phyloP scores from a whole-genome alignment of 768 basidiomycete genomes.

The Lepiota venenata region DNA sequence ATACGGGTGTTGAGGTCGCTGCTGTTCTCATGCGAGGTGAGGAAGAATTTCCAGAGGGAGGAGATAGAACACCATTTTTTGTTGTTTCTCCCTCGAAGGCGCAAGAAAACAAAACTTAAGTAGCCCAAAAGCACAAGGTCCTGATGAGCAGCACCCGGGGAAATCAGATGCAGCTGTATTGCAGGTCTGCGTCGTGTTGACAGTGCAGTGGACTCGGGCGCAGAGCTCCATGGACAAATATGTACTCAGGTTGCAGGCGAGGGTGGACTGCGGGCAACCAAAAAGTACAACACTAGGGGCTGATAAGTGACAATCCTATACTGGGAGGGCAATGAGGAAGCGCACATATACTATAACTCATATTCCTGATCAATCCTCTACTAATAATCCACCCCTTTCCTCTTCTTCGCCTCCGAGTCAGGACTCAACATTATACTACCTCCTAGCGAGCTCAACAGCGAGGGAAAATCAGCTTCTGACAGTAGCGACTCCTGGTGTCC shows the following conservation, averaged over 20 bases:
- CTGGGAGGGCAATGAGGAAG: too few relatives aligned
- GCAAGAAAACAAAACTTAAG: neutral
- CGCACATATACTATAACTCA: neutral
- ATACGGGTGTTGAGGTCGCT: neutral
- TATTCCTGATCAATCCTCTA: constrained; percentile 21
- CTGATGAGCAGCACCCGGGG: neutral
- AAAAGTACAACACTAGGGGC: too few relatives aligned
- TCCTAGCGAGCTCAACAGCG: constrained; percentile 18
- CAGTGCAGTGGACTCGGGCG: too few relatives aligned
- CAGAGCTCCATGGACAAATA: too few relatives aligned
- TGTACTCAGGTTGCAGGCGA: too few relatives aligned
- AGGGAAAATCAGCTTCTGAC: constrained; percentile 9
- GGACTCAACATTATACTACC: constrained; percentile 47
- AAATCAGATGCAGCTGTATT: too few relatives aligned
- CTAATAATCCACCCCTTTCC: constrained; percentile 47
- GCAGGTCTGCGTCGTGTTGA: too few relatives aligned
- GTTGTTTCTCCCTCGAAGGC: too few relatives aligned
- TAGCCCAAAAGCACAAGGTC: neutral
- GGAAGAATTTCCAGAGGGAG: neutral
- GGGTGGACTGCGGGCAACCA: too few relatives aligned
- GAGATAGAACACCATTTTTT: too few relatives aligned
- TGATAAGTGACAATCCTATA: too few relatives aligned
- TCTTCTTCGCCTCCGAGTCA: constrained; percentile 42
- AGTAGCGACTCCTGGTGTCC: constrained; percentile 32
- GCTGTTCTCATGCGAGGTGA: neutral